Percentiles rank a stretch among this genome's conserved stretches.
Conservation (phyloP, 2,329 filamentous ascomycete genomes). For the Mycosphaerella sp. region DNA sequence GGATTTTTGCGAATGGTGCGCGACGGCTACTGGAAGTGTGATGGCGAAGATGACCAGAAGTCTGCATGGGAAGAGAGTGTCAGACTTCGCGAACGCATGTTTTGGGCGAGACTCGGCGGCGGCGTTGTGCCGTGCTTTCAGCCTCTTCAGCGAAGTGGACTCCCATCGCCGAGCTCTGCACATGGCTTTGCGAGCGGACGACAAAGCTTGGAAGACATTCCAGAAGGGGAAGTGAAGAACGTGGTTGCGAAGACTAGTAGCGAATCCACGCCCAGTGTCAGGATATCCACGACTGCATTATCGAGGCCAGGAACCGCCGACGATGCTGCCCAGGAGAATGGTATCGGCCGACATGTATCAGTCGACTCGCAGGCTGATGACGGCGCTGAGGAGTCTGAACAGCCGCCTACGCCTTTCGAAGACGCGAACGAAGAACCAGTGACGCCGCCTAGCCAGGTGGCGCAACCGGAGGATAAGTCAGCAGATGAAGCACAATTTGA, state of each 20-base stretch:
- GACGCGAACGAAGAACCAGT: conserved; percentile 19
- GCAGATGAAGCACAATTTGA: neutral
- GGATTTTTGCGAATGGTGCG: conserved; percentile 87
- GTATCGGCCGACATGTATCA: neutral
- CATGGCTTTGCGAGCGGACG: conserved; percentile 12
- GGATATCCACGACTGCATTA: conserved; percentile 1
- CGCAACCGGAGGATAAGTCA: neutral
- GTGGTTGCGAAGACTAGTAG: neutral
- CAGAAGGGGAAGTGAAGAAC: conserved; percentile 11
- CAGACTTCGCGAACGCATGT: conserved; percentile 85
- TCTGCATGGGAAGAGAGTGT: conserved; percentile 94
- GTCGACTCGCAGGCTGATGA: conserved; percentile 12
- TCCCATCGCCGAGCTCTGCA: conserved; percentile 14
- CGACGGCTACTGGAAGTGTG: conserved; percentile 83
- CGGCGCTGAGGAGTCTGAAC: conserved; percentile 5
- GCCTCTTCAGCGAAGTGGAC: conserved; percentile 8
- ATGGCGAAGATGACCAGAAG: conserved; percentile 75
- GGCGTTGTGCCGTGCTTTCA: conserved; percentile 67
- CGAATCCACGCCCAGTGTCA: conserved; percentile 1
- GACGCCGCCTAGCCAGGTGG: neutral
- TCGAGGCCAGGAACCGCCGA: conserved; percentile 5
- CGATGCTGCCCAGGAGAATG: conserved; percentile 1
- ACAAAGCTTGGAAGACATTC: conserved; percentile 23
- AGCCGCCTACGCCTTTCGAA: conserved; percentile 19
- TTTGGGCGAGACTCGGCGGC: conserved; percentile 89